phyloP scores from a whole-genome alignment of 2,329 filamentous ascomycete species.

The Colletotrichum tropicicola region DNA sequence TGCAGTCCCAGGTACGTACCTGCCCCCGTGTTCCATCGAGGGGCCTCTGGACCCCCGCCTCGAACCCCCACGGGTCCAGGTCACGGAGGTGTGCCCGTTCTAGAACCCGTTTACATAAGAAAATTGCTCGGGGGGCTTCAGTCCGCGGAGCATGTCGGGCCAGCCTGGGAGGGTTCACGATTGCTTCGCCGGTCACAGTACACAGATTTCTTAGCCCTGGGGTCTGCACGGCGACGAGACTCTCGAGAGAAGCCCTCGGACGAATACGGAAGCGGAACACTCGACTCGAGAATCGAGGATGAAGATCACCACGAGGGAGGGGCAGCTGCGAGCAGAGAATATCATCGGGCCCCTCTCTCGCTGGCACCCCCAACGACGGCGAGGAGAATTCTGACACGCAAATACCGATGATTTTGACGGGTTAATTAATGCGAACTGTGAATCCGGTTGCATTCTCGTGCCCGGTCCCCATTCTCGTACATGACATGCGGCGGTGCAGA shows the following conservation, averaged over 20 bases:
- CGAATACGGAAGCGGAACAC: background rate
- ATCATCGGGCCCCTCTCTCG: background rate
- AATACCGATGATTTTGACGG: background rate
- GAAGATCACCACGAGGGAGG: background rate
- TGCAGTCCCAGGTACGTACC: no score
- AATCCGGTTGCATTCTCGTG: background rate
- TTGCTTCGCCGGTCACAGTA: no score
- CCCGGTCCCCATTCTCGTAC: background rate
- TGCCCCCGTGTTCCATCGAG: background rate
- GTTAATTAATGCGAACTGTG: background rate
- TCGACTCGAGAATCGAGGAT: background rate
- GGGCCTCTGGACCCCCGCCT: background rate
- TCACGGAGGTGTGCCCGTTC: background rate
- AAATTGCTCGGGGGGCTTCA: background rate
- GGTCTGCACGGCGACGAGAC: no score
- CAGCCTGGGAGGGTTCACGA: background rate
- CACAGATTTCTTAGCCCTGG: no score
- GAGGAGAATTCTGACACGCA: background rate
- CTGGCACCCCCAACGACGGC: background rate
- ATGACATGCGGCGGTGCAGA: constrained; percentile 20
- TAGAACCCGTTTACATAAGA: constrained; percentile 9
- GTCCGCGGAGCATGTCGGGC: background rate
- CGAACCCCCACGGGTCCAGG: background rate
- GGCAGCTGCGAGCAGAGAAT: background rate
- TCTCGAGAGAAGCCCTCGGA: no score